A percentile compares a stretch with the other conserved stretches of the same genome.
phyloP scores from a whole-genome alignment of 2,329 filamentous ascomycete genomes.

The Cercospora janseana region DNA sequence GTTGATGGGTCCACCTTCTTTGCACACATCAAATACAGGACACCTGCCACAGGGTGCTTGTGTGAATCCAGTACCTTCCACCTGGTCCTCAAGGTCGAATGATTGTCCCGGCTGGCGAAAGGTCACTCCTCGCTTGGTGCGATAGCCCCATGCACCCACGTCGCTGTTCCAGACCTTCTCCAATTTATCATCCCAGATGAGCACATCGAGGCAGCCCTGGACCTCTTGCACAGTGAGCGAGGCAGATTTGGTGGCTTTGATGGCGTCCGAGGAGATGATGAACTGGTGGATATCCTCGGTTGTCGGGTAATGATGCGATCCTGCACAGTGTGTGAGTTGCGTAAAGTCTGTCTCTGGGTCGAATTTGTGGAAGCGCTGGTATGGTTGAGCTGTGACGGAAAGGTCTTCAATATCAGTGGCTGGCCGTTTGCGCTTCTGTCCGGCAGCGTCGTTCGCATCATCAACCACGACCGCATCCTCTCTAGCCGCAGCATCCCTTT shows the following conservation, averaged over 20 bases:
- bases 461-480: conserved; percentile 12
- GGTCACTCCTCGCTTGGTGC: conserved; percentile 41
- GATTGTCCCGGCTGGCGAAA: conserved; percentile 29
- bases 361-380: conserved; percentile 27
- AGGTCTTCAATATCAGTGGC: conserved; percentile 35
- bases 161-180: conserved; percentile 52
- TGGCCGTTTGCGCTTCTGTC: conserved; percentile 33
- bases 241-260: conserved; percentile 62
- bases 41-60: conserved; percentile 89
- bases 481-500: conserved; percentile 6
- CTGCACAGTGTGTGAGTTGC: conserved; percentile 35
- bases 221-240: conserved; percentile 66
- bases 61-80: conserved; percentile 70
- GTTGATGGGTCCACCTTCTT: conserved; percentile 85
- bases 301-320: conserved; percentile 69
- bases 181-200: conserved; percentile 82
- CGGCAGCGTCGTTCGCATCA: conserved; percentile 14
- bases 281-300: conserved; percentile 72
- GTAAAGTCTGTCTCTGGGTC: conserved; percentile 26
- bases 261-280: conserved; percentile 66
- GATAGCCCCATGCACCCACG: conserved; percentile 50
- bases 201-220: conserved; percentile 79
- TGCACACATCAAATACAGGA: conserved; percentile 89
- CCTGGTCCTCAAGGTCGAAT: conserved; percentile 42
- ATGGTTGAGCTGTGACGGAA: conserved; percentile 15